Percentiles rank a stretch among this genome's conserved stretches.
phyloP scores from a whole-genome alignment of 108 stramenopile genomes.

The Chaetoceros tenuissimus region DNA sequence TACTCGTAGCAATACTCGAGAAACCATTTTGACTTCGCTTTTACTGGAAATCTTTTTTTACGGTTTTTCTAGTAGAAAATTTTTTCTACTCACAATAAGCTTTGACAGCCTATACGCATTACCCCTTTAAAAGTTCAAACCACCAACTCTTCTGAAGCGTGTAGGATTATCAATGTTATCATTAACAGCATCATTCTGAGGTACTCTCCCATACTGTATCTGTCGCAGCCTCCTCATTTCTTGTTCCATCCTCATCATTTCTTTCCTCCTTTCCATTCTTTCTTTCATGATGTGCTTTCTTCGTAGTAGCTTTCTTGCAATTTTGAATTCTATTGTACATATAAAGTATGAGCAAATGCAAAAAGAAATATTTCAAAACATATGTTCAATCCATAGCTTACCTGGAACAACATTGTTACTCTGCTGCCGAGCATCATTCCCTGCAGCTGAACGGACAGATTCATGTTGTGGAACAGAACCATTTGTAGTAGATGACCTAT shows the following conservation, averaged over 20 bases:
- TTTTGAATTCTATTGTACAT: constrained; percentile 1
- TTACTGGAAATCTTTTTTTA: too few relatives aligned
- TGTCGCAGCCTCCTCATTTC: too few relatives aligned
- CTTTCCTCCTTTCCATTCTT: constrained; percentile 1
- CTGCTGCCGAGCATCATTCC: background rate
- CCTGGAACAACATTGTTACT: background rate
- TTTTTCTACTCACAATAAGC: too few relatives aligned
- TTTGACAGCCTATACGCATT: too few relatives aligned
- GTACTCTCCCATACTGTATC: too few relatives aligned
- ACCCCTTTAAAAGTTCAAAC: too few relatives aligned
- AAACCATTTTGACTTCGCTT: too few relatives aligned
- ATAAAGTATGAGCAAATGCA: background rate
- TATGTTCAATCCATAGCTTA: background rate
- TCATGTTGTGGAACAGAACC: background rate
- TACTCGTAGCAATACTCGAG: too few relatives aligned
- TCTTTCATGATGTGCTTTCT: constrained; percentile 10
- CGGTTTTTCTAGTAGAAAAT: too few relatives aligned
- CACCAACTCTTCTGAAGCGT: too few relatives aligned
- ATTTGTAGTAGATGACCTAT: background rate
- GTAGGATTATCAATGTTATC: too few relatives aligned
- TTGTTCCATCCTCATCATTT: background rate
- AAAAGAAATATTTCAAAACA: background rate
- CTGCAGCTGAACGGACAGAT: background rate
- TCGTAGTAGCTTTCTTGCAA: constrained; percentile 7
- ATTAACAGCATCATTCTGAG: too few relatives aligned